A percentile compares a stretch with the other conserved stretches of the same genome.
Evolutionary conservation across 148 eudicot genomes (phyloP).

Genomic region (Chenopodium quinoa): DNA sequence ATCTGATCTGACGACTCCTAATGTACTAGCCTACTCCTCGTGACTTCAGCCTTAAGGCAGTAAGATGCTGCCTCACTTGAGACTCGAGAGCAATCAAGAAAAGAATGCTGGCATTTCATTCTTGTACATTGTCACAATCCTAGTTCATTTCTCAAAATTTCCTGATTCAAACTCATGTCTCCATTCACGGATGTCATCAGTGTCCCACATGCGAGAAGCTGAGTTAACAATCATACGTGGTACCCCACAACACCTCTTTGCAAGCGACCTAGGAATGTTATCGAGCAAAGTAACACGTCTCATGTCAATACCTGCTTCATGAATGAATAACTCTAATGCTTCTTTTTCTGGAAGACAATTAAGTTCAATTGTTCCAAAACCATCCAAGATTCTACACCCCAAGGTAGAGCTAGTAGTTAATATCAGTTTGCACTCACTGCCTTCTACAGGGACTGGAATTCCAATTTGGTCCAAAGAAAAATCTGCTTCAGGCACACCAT

Average conservation of each 20-base stretch:
- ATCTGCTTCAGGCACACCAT: constrained; percentile 7
- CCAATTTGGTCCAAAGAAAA: constrained; percentile 3
- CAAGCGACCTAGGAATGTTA: background rate
- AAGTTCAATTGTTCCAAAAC: background rate
- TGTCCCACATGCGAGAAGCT: constrained; percentile 4
- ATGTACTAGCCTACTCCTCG: too few relatives aligned
- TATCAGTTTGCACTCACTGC: constrained; percentile 18
- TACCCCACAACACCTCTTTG: constrained; percentile 10
- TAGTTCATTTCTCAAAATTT: background rate
- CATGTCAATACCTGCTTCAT: constrained; percentile 4
- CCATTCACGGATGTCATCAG: background rate
- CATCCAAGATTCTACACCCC: background rate
- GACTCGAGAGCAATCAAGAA: too few relatives aligned
- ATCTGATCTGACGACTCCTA: too few relatives aligned
- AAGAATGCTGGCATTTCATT: too few relatives aligned
- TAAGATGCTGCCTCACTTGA: too few relatives aligned
- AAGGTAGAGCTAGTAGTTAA: constrained; percentile 8
- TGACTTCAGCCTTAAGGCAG: too few relatives aligned
- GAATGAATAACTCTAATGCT: constrained; percentile 6
- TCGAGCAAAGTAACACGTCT: background rate
- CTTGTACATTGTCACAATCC: too few relatives aligned
- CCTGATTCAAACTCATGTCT: background rate
- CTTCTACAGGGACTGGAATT: constrained; percentile 8
- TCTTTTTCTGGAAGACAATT: constrained; percentile 10
- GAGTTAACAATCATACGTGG: constrained; percentile 9